Base-by-base conservation (phyloP, 345 rosid genomes). In the Kernera saxatilis region DNA sequence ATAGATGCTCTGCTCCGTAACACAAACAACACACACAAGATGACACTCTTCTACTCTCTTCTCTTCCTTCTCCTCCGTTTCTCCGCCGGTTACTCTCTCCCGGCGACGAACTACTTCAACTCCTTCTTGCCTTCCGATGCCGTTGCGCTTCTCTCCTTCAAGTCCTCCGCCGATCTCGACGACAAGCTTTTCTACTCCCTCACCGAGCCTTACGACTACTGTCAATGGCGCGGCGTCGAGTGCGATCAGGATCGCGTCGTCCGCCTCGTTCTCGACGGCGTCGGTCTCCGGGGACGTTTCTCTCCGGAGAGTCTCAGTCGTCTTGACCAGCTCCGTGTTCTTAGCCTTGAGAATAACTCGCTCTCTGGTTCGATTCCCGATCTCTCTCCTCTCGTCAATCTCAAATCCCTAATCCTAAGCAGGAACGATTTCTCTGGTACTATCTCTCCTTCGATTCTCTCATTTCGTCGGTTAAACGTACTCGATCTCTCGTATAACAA, bases 301-400 rank as follows among this genome's bases (percentile, higher is more conserved):
- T 72, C 96, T 2, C 80, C 92, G 18, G 61, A 72, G 66, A 82
- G 88, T 21, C 84, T 93, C 46, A 73, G 79, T 41, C 91, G 84
- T 19, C 98, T 93, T 76, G 93, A 87, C 82, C 94, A 88, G 80
- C 97, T 93, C 67, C 96, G 98, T 10, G 83, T 85, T 72, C 87
- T 93, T 54, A 64, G 82, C 72, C 91, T 93, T 13, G 81, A 40
- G 13, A 82, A 86, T 79, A 93, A 91, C 93, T 91, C 96, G 7
- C 85, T 93, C 68, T 78, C 80, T 60, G 98, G 98, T 32, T 88
- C 91, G 3, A 12, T 88, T 54, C 97, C 98, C 15, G 96, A 93
- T 72, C 80, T 93, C 22, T 87, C 97, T 57, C 18, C 77, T 21
- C 90, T 93, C 13, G 6, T 40, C 56, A 84, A 83, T 75, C 88